Conservation (phyloP, 805 yeast genomes). For the Barnettozyma sucrosica region DNA sequence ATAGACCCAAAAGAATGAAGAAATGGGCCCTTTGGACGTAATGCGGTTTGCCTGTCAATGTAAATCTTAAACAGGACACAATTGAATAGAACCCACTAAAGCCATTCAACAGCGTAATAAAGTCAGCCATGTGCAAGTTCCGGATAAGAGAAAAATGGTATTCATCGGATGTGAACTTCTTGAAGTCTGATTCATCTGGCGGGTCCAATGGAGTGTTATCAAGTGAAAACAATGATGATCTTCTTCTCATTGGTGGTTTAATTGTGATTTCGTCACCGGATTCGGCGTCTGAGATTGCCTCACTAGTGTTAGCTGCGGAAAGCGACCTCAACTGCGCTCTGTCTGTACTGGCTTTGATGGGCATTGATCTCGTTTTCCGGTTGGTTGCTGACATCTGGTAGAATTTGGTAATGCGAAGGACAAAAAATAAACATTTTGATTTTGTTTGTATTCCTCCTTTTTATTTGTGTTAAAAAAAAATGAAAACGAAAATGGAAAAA, state of each 20-base stretch:
- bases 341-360: neutral
- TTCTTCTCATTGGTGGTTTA: slow-evolving; percentile 29
- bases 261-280: slow-evolving; percentile 17
- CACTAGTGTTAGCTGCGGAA: slow-evolving; percentile 1
- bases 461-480: neutral
- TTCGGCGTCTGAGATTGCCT: slow-evolving; percentile 18
- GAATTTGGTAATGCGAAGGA: neutral
- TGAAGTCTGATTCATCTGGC: slow-evolving; percentile 71
- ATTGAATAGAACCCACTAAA: slow-evolving; percentile 90
- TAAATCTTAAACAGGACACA: slow-evolving; percentile 76
- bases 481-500: neutral
- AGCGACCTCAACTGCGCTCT: neutral
- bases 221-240: slow-evolving; percentile 48
- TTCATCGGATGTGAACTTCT: slow-evolving; percentile 73
- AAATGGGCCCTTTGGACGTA: slow-evolving; percentile 85
- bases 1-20: slow-evolving; percentile 83
- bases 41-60: slow-evolving; percentile 60
- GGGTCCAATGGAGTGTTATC: slow-evolving; percentile 52
- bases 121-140: slow-evolving; percentile 91
- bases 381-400: neutral
- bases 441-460: neutral
- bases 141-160: slow-evolving; percentile 84
- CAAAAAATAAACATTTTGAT: neutral
- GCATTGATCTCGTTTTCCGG: slow-evolving; percentile 8
- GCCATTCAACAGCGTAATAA: slow-evolving; percentile 90